Percentiles rank a stretch among this genome's conserved stretches.
These are phyloP conservation scores for Globisporangium nodosum DNA, from an alignment of 352 stramenopile genomes.

Conservation along the genomic window DNA sequence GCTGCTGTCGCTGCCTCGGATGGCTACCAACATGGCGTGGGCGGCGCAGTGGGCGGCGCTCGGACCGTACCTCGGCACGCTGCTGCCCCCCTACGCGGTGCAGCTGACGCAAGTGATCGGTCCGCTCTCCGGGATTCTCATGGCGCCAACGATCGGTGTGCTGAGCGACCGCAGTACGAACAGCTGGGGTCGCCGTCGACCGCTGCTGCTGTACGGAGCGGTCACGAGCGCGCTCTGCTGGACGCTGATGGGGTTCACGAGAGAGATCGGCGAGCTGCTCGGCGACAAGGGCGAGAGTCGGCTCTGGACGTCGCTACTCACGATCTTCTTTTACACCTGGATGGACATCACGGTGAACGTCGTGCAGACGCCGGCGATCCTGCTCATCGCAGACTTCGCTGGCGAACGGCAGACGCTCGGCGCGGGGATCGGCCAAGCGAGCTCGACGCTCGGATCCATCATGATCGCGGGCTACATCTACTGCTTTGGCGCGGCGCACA, in stretches of 20 bases:
- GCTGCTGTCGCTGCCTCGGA: constrained; percentile 55
- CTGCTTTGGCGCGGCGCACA: constrained; percentile 55
- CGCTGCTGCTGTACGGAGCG: constrained; percentile 57
- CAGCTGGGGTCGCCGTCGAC: constrained; percentile 56
- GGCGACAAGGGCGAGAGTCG: constrained; percentile 41
- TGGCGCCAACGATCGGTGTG: constrained; percentile 61
- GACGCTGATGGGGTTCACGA: constrained; percentile 65
- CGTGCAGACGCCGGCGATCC: constrained; percentile 59
- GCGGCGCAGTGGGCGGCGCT: constrained; percentile 71
- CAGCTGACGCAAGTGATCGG: constrained; percentile 73
- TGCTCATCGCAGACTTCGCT: constrained; percentile 75
- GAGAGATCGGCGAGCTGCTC: constrained; percentile 50
- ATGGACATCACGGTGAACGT: constrained; percentile 83
- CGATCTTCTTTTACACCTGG: constrained; percentile 75
- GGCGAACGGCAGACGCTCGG: constrained; percentile 63
- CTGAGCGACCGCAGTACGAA: constrained; percentile 52
- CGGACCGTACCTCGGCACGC: constrained; percentile 61
- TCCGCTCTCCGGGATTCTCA: constrained; percentile 60
- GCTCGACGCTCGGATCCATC: constrained; percentile 57
- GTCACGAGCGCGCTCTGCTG: constrained; percentile 60
- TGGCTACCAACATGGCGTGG: constrained; percentile 80
- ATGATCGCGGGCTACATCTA: constrained; percentile 70
- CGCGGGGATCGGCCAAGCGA: constrained; percentile 53
- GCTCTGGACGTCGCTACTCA: constrained; percentile 50
- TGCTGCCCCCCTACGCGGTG: constrained; percentile 58